phyloP scores from a whole-genome alignment of 2,329 filamentous ascomycete genomes.

The Diaporthe aspalathi region DNA sequence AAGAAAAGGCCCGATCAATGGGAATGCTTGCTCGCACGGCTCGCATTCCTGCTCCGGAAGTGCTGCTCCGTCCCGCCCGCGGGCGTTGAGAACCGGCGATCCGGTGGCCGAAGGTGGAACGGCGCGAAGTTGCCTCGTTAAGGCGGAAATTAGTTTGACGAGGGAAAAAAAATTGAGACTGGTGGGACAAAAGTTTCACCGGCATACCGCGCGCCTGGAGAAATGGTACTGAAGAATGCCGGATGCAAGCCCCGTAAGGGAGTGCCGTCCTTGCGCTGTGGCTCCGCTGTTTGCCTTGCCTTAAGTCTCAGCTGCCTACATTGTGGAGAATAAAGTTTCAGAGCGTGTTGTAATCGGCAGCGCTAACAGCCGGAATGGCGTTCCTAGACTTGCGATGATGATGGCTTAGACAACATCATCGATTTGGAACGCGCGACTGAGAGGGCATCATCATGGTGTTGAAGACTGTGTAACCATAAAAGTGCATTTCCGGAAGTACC shows the following conservation, averaged over 20 bases:
- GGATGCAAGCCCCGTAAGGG: too few species aligned
- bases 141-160: not conserved
- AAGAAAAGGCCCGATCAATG: not conserved
- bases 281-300: not conserved
- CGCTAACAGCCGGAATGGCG: not conserved
- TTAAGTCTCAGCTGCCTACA: not conserved
- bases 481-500: not conserved
- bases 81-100: too few species aligned
- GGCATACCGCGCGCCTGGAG: not conserved
- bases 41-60: not conserved
- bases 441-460: not conserved
- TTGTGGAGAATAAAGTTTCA: constrained; percentile 1
- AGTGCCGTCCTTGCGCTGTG: not conserved
- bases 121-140: not conserved
- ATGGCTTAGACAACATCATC: not conserved
- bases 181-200: not conserved
- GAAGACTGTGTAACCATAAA: not conserved
- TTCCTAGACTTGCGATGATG: not conserved
- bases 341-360: not conserved
- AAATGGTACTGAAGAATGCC: not conserved
- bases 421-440: not conserved
- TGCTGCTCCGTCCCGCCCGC: not conserved
- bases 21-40: not conserved
- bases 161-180: not conserved
- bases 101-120: not conserved